Evolutionary conservation across 306 rosid genomes (phyloP).

Genomic region (Inga leiocalycina): DNA sequence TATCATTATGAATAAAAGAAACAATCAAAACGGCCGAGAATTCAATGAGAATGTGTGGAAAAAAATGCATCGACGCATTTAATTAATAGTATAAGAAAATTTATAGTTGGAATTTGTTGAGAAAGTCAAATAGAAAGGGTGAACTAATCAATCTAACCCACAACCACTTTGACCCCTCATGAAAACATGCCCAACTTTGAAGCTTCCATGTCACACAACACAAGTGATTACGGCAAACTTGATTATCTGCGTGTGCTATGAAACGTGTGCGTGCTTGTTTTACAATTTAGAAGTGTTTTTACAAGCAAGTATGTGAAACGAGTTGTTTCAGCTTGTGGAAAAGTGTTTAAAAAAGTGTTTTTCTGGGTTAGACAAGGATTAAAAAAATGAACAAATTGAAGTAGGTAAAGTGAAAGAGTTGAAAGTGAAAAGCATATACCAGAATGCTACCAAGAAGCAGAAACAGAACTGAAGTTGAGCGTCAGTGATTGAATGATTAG

Average conservation of each 20-base stretch:
- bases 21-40: conserved; percentile 9
- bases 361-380: too few species aligned
- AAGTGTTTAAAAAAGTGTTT: too few species aligned
- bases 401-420: conserved; percentile 26
- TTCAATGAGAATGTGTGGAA: conserved; percentile 11
- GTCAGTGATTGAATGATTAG: conserved; percentile 15
- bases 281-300: too few species aligned
- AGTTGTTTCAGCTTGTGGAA: too few species aligned
- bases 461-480: not conserved
- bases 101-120: not conserved
- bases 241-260: not conserved
- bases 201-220: not conserved
- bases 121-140: conserved; percentile 60
- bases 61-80: not conserved
- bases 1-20: conserved; percentile 5
- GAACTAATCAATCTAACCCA: conserved; percentile 66
- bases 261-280: too few species aligned
- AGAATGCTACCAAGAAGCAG: not conserved
- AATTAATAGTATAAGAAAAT: conserved; percentile 10
- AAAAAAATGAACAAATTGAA: not conserved
- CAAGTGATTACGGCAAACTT: not conserved
- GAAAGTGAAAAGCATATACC: not conserved
- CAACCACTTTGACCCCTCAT: conserved; percentile 43
- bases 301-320: too few species aligned
- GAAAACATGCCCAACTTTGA: conserved; percentile 35